Base-by-base conservation (phyloP, 495 filamentous ascomycete species). In the Hypoxylon lenormandii region DNA sequence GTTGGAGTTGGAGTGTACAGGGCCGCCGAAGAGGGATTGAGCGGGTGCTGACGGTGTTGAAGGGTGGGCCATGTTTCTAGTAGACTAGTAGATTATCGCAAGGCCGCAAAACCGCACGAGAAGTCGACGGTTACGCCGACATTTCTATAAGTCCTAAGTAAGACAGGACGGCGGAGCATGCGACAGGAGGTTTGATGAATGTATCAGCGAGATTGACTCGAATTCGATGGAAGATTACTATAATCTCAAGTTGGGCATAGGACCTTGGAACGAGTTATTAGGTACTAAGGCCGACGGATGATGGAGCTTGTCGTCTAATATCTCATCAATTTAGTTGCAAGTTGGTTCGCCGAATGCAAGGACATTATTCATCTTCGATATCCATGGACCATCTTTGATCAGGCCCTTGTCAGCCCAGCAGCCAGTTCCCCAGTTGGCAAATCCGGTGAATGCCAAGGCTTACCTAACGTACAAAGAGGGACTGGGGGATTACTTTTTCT, bases 21-120 rank as follows among this genome's bases (percentile, higher is more conserved):
- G 69, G 30, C 74, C 74, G 61, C 74, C 74, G 45, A 76, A 76
- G 37, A 76, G 64, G 19, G 74, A 76, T 1, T 72, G 69, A 33
- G 64, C n/a, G 15, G 54, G 50, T n/a, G 66, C 23, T 0, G 70
- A 66, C 18, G 72, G 60, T 28, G 72, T 68, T 49, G 74, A 67
- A 0, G 61, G 65, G 38, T 76, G 68, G 7, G 72, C 65, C 74
- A 76, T 76, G 40, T 19, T 72, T 18, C 13, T 47, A 36, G 48
- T 21, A 47, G n/a, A n/a, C n/a, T n/a, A n/a, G n/a, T n/a, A 21
- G 43, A 40, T 6, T 53, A 37, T 46, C 13, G 45, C 33, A 40
- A 22, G 47, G 49, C 36, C 15, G 33, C n/a, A 1, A 42, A 42
- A 16, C 4, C 38, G 15, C 8, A 12, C 36, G 38, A n/a, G 12